phyloP scores from a whole-genome alignment of 352 stramenopile species.

The Globisporangium abappressorium region DNA sequence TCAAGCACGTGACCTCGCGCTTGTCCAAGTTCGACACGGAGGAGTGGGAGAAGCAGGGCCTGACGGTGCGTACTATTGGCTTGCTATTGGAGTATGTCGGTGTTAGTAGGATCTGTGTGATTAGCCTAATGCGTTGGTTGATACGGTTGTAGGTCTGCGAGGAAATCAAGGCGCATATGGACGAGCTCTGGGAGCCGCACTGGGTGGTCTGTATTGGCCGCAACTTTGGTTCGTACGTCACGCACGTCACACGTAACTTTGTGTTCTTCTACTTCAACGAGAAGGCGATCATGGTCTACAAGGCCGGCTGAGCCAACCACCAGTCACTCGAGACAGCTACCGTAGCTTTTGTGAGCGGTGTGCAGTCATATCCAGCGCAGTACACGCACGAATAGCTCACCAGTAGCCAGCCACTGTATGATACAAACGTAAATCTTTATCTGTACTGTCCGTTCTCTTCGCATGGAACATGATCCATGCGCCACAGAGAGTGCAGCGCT shows the following conservation, averaged over 20 bases:
- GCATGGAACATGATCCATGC: too few species aligned
- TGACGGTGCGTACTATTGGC: constrained; percentile 33
- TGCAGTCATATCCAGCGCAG: background rate
- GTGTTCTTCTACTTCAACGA: constrained; percentile 92
- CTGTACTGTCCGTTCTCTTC: too few species aligned
- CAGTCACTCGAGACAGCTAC: background rate
- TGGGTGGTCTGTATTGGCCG: constrained; percentile 88
- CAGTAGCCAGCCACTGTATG: too few species aligned
- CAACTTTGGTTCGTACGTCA: constrained; percentile 93
- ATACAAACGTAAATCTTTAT: too few species aligned
- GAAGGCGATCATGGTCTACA: constrained; percentile 86
- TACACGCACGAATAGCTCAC: too few species aligned
- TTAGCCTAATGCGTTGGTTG: background rate
- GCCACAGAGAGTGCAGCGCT: too few species aligned
- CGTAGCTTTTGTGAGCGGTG: background rate
- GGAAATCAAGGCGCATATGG: constrained; percentile 77
- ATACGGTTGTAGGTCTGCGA: constrained; percentile 54
- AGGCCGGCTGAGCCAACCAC: constrained; percentile 55
- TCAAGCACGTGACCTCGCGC: constrained; percentile 67
- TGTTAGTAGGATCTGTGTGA: background rate
- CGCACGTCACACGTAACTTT: constrained; percentile 91
- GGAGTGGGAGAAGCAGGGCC: constrained; percentile 80
- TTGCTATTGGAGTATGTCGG: background rate
- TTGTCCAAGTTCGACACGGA: constrained; percentile 74
- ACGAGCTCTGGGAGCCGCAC: constrained; percentile 72